Percentiles rank a stretch among this genome's conserved stretches.
Conservation (phyloP, 352 stramenopile genomes). For the Phytophthora idaei region DNA sequence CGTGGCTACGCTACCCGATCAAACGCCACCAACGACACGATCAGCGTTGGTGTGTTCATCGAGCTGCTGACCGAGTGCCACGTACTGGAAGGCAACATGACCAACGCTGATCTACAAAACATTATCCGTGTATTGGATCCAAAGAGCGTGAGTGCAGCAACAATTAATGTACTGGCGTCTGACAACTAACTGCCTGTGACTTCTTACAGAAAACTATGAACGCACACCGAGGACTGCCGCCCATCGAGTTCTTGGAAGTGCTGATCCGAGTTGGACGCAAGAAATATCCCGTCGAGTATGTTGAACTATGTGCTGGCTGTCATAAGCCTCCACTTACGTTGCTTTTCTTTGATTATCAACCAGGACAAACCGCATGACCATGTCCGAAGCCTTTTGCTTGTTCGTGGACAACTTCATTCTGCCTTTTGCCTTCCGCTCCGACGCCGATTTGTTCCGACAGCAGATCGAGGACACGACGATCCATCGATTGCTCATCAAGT, state of each 20-base stretch:
- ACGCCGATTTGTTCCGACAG: conserved; percentile 75
- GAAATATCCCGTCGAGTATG: conserved; percentile 73
- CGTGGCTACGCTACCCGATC: conserved; percentile 61
- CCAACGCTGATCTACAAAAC: conserved; percentile 44
- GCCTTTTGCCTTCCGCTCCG: conserved; percentile 72
- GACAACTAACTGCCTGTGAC: neutral
- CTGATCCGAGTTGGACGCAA: conserved; percentile 62
- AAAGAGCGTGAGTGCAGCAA: conserved; percentile 35
- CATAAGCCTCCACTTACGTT: neutral
- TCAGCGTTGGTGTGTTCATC: conserved; percentile 60
- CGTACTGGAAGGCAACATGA: conserved; percentile 60
- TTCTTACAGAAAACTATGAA: conserved; percentile 42
- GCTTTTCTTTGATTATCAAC: neutral
- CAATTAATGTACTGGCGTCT: neutral
- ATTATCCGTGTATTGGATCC: conserved; percentile 54
- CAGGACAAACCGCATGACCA: conserved; percentile 63
- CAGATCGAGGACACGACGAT: conserved; percentile 77
- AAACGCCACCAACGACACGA: conserved; percentile 42
- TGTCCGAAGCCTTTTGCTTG: conserved; percentile 80
- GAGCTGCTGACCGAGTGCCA: conserved; percentile 73
- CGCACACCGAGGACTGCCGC: conserved; percentile 50
- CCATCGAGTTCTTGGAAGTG: conserved; percentile 69
- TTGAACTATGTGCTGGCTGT: neutral
- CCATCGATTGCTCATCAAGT: conserved; percentile 65
- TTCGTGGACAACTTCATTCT: conserved; percentile 78